phyloP scores from a whole-genome alignment of 345 rosid species.

The Aurinia saxatilis region DNA sequence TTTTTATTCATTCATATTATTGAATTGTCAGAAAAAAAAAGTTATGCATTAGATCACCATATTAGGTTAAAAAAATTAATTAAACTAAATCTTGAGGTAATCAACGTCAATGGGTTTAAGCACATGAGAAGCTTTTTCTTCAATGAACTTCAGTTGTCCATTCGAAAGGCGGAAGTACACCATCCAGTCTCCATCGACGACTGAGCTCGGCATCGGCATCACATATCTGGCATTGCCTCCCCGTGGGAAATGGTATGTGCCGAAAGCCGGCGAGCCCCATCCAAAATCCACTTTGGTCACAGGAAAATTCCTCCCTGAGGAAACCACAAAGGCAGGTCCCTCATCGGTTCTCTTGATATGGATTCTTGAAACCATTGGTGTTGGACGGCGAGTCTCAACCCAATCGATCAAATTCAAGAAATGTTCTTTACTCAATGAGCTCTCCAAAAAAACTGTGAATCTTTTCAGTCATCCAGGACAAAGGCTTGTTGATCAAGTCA shows the following conservation, averaged over 20 bases:
- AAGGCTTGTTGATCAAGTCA: conserved; percentile 37
- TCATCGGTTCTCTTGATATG: conserved; percentile 34
- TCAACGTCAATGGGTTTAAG: conserved; percentile 33
- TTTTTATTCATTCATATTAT: too few species aligned
- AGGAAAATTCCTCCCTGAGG: conserved; percentile 64
- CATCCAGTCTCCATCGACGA: conserved; percentile 38
- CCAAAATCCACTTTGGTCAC: conserved; percentile 39
- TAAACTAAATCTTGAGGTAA: conserved; percentile 26
- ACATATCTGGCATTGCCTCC: conserved; percentile 44
- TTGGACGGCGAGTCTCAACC: conserved; percentile 63
- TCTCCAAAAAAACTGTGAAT: conserved; percentile 37
- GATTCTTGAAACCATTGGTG: conserved; percentile 43
- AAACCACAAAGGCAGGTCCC: conserved; percentile 61
- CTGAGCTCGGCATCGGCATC: conserved; percentile 54
- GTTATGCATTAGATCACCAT: too few species aligned
- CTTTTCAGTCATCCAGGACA: conserved; percentile 47
- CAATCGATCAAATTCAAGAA: conserved; percentile 70
- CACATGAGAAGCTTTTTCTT: conserved; percentile 31
- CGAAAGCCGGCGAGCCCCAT: conserved; percentile 46
- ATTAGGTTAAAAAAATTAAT: background rate
- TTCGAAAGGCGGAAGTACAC: conserved; percentile 40
- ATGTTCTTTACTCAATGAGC: conserved; percentile 45
- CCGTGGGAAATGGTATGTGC: conserved; percentile 49
- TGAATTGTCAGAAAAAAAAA: too few species aligned
- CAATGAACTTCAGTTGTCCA: conserved; percentile 37